Evolutionary conservation across 2,329 filamentous ascomycete species (phyloP).

Genomic region (Colletotrichum higginsianum): DNA sequence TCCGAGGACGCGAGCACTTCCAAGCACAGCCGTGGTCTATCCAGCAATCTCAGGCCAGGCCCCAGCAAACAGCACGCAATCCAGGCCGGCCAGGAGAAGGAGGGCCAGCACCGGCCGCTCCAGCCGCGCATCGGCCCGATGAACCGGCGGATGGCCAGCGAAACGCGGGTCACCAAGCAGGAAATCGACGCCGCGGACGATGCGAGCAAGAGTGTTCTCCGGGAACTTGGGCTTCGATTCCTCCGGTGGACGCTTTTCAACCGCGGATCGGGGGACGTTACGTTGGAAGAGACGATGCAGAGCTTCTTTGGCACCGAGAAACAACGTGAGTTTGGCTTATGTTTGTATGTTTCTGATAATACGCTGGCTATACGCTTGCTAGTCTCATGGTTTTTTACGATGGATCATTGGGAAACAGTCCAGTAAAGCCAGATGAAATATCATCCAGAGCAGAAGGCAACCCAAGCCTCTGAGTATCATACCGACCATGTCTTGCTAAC

Average conservation of each 20-base stretch:
- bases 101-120: background rate
- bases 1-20: too few relatives aligned
- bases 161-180: background rate
- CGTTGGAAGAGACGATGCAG: background rate
- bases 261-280: background rate
- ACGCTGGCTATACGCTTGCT: too few relatives aligned
- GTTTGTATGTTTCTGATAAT: too few relatives aligned
- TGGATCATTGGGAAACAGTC: too few relatives aligned
- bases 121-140: background rate
- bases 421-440: too few relatives aligned
- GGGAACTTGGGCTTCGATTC: background rate
- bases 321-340: background rate
- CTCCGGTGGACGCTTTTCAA: background rate
- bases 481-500: too few relatives aligned
- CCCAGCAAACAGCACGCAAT: too few relatives aligned
- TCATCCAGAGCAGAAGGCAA: too few relatives aligned
- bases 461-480: too few relatives aligned
- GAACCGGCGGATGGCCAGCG: background rate
- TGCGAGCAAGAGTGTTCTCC: background rate
- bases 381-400: too few relatives aligned
- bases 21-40: too few relatives aligned
- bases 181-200: background rate
- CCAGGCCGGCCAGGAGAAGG: background rate
- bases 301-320: background rate
- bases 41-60: too few relatives aligned